A percentile compares a stretch with the other conserved stretches of the same genome.
phyloP scores from a whole-genome alignment of 2,329 filamentous ascomycete species.

The Talaromyces pinophilus region DNA sequence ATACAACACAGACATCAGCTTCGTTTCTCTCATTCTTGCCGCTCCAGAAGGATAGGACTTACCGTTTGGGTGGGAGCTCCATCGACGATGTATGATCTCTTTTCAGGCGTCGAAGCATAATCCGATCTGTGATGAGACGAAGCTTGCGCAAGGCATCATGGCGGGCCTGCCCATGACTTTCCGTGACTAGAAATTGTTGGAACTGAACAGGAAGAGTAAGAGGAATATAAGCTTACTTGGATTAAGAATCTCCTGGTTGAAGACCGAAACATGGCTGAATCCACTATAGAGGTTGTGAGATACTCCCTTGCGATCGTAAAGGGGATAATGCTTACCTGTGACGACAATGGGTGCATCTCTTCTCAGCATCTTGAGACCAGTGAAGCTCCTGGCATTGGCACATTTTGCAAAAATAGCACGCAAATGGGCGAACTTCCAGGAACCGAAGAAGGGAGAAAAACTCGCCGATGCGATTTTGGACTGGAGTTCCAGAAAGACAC shows the following conservation, averaged over 20 bases:
- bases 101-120: slow-evolving; percentile 96
- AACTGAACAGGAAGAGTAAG: slow-evolving; percentile 51
- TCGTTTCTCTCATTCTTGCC: background rate
- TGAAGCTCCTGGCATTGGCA: slow-evolving; percentile 80
- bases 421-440: slow-evolving; percentile 82
- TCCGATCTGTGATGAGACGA: slow-evolving; percentile 82
- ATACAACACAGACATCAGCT: slow-evolving; percentile 4
- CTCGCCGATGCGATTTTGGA: slow-evolving; percentile 96
- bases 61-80: slow-evolving; percentile 92
- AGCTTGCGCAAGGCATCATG: slow-evolving; percentile 75
- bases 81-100: slow-evolving; percentile 90
- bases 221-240: slow-evolving; percentile 53
- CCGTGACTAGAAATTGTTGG: slow-evolving; percentile 50
- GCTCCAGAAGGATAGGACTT: slow-evolving; percentile 21
- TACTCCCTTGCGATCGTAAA: background rate
- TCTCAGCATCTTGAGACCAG: slow-evolving; percentile 74
- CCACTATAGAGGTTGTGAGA: slow-evolving; percentile 42
- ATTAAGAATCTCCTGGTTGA: slow-evolving; percentile 93
- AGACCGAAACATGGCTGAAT: slow-evolving; percentile 73
- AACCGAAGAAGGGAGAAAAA: slow-evolving; percentile 95
- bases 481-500: slow-evolving; percentile 91
- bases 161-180: slow-evolving; percentile 60
- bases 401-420: slow-evolving; percentile 89
- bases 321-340: slow-evolving; percentile 46
- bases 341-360: slow-evolving; percentile 69